A percentile compares a stretch with the other conserved stretches of the same genome.
These are phyloP conservation scores for Panicum hallii DNA, from an alignment of 202 grass and related monocot genomes.

Conservation along the genomic window DNA sequence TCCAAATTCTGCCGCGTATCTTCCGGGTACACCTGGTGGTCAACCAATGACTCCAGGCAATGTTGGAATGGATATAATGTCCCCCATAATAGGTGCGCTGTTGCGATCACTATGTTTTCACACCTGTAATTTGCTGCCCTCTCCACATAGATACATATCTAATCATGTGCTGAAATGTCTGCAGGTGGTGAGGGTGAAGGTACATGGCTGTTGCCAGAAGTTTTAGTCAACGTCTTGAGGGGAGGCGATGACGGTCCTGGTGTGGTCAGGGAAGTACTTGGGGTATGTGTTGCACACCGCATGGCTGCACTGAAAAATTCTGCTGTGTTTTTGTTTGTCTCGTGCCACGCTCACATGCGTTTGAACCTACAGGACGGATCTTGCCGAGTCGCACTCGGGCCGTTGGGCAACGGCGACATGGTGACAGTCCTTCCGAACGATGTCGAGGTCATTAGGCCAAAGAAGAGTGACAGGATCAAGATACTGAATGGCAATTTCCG, in stretches of 20 bases:
- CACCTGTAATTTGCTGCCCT: not conserved
- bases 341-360: not conserved
- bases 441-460: constrained; percentile 82
- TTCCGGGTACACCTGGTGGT: constrained; percentile 96
- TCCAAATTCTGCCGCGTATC: constrained; percentile 88
- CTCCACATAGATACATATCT: constrained; percentile 2
- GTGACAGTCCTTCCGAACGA: constrained; percentile 63
- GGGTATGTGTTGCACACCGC: constrained; percentile 52
- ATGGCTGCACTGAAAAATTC: not conserved
- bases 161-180: constrained; percentile 33
- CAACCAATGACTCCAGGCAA: constrained; percentile 99
- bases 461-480: constrained; percentile 93
- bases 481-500: constrained; percentile 81
- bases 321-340: not conserved
- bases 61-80: constrained; percentile 95
- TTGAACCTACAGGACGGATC: constrained; percentile 82
- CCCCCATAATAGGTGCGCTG: constrained; percentile 75
- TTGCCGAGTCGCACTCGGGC: constrained; percentile 73
- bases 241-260: constrained; percentile 65
- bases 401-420: constrained; percentile 63
- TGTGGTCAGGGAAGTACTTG: constrained; percentile 78
- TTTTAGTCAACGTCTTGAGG: constrained; percentile 75
- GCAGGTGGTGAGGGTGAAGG: constrained; percentile 84
- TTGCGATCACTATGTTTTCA: constrained; percentile 16
- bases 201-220: constrained; percentile 74